Evolutionary conservation across 176 grass and related monocot species (phyloP), one percentile per base, ranked within the genome.

Genomic region (Thalia dealbata): DNA sequence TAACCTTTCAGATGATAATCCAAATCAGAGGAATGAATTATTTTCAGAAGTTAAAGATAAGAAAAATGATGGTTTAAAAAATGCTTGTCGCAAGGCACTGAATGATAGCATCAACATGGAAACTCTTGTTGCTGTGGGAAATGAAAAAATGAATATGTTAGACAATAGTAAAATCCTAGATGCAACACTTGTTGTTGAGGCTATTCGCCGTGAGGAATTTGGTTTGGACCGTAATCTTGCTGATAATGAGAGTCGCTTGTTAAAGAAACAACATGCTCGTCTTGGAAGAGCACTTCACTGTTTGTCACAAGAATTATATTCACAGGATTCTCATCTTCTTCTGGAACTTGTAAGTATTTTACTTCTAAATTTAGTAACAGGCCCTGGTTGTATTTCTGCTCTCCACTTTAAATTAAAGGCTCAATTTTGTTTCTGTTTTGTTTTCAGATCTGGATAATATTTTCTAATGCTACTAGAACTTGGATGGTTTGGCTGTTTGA

Each of bases 211-310:
- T 75, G 89, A 92, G 73, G 93, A 97, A 54, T 97, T 97, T 92
- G 93, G 93, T 86, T 79, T 97, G 18, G 87, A 90, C 82, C 73
- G 78, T 43, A 75, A 78, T 70, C 73, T 88, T 75, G 84, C 73
- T 78, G 76, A 71, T 54, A 76, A 61, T 38, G 93, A 92, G 42
- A 83, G 75, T 87, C 81, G 54, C 71, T 79, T 97, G 79, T 83
- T 97, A 78, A 85, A 83, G 43, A 97, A 97, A 73, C 92, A 96
- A 70, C 92, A 96, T 84, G 92, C 87, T 81, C 82, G 92, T 50
- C 92, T 96, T 86, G 92, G 92, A 70, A 92, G 92, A 86, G 92
- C 92, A 82, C 70, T 96, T 29, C 92, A 96, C 81, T 96, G 89
- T 77, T 84, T 96, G 63, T 96, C 92, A 15, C 92, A 96, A 73